Conservation (phyloP, 179 eudicot genomes). For the Patellifolia procumbens region DNA sequence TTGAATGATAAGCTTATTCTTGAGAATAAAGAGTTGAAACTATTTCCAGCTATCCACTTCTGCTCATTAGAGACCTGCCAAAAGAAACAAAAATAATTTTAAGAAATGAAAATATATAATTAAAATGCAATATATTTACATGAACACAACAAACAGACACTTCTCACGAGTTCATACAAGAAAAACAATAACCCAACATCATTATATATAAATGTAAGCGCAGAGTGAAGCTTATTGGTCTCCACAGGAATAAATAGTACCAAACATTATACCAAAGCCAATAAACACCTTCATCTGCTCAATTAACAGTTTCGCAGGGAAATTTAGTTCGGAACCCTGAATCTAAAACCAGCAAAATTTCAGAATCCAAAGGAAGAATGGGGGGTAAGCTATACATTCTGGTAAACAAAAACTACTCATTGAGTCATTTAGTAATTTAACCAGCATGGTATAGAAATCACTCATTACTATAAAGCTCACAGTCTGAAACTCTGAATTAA, state of each 20-base stretch:
- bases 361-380: not conserved
- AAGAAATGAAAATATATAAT: no score
- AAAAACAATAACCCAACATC: not conserved
- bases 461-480: not conserved
- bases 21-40: no score
- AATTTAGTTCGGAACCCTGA: not conserved
- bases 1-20: no score
- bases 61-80: no score
- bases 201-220: not conserved
- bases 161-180: no score
- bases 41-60: no score
- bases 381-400: not conserved
- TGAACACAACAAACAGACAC: no score
- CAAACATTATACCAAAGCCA: not conserved
- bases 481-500: not conserved
- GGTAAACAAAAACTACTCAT: not conserved
- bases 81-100: no score
- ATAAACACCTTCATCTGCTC: slow-evolving; percentile 1
- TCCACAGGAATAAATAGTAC: not conserved
- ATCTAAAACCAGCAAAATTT: not conserved
- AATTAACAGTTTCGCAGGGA: not conserved
- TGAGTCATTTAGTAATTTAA: not conserved
- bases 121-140: no score
- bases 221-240: not conserved
- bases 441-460: not conserved